Percentiles rank a stretch among this genome's conserved stretches.
Evolutionary conservation across 371 early-diverging fungal genomes (phyloP).

Genomic region (Phascolomyces articulosus): DNA sequence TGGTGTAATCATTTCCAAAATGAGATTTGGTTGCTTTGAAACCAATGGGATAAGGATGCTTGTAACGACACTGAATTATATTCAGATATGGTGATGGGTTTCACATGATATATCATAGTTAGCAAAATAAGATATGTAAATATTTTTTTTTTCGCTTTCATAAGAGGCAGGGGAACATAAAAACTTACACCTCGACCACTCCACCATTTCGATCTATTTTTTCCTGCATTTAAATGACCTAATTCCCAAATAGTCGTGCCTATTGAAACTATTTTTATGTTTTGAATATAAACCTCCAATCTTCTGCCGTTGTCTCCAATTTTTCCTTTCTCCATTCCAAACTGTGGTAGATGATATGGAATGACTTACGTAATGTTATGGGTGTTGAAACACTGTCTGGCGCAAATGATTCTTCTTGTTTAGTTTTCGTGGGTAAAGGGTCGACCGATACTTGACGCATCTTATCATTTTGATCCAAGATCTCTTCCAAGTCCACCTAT

Average conservation of each 20-base stretch:
- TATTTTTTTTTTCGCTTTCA: too few species aligned
- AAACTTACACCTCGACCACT: slow-evolving; percentile 47
- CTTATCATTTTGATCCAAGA: slow-evolving; percentile 43
- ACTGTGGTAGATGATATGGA: neutral
- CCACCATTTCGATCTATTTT: slow-evolving; percentile 43
- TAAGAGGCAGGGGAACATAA: too few species aligned
- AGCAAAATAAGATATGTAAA: too few species aligned
- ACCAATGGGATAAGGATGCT: slow-evolving; percentile 62
- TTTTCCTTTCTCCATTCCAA: too few species aligned
- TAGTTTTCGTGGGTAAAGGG: neutral
- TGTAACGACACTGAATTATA: slow-evolving; percentile 47
- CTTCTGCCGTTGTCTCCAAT: neutral
- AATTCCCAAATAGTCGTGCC: slow-evolving; percentile 50
- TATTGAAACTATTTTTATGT: slow-evolving; percentile 30
- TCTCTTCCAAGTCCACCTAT: slow-evolving; percentile 34
- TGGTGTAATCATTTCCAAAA: slow-evolving; percentile 56
- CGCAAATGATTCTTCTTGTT: slow-evolving; percentile 12
- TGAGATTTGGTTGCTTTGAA: slow-evolving; percentile 57
- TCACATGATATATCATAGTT: neutral
- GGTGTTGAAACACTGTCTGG: slow-evolving; percentile 28
- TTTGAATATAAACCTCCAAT: too few species aligned
- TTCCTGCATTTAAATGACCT: slow-evolving; percentile 36
- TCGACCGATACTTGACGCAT: slow-evolving; percentile 21
- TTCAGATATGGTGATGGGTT: neutral
- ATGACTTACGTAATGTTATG: slow-evolving; percentile 32